Percentiles rank a stretch among this genome's conserved stretches.
Conservation (phyloP, 345 rosid genomes). For the Citrus reticulata region DNA sequence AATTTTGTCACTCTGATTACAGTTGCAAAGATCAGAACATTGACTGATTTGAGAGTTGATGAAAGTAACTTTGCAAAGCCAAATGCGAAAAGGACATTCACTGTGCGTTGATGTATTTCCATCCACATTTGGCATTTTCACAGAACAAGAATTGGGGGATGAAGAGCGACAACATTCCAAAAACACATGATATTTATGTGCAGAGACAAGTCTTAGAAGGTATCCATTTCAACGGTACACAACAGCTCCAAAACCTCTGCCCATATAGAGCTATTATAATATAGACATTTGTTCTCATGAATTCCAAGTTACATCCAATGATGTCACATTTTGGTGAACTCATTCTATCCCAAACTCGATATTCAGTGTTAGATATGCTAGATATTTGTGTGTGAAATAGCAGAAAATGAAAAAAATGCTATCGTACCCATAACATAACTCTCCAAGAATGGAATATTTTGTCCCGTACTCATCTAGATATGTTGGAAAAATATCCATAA, state of each 20-base stretch:
- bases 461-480: neutral
- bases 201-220: neutral
- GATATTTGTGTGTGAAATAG: neutral
- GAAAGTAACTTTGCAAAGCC: neutral
- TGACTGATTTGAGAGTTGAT: neutral
- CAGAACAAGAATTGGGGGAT: neutral
- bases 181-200: neutral
- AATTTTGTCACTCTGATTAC: neutral
- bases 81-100: neutral
- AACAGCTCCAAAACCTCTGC: neutral
- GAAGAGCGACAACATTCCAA: neutral
- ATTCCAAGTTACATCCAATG: neutral
- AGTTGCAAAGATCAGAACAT: neutral
- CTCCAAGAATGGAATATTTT: neutral
- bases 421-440: neutral
- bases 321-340: neutral
- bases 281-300: neutral
- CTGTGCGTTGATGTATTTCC: neutral
- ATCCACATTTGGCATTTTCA: slow-evolving; percentile 2
- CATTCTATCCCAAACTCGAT: neutral
- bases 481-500: neutral
- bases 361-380: neutral
- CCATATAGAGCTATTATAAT: neutral
- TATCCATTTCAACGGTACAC: neutral
- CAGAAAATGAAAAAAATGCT: neutral